phyloP scores from a whole-genome alignment of 176 grass and related monocot genomes.

The Aegilops sharonensis region DNA sequence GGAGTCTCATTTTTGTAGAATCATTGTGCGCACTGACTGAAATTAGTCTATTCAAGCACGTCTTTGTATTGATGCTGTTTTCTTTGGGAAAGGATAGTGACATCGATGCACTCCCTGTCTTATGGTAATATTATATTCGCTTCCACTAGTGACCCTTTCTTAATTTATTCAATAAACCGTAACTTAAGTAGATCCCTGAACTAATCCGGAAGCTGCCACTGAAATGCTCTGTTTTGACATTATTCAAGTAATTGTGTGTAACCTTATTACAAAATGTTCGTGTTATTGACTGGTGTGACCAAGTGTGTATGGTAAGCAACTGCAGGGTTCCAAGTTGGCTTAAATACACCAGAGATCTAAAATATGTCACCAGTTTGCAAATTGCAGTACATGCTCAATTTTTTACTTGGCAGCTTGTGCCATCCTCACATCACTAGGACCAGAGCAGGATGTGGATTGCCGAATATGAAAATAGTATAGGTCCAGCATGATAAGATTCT shows the following conservation, averaged over 20 bases:
- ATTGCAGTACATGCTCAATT: not conserved
- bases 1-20: slow-evolving; percentile 18
- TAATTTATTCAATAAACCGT: slow-evolving; percentile 17
- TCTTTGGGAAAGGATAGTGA: slow-evolving; percentile 31
- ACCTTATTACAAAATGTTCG: slow-evolving; percentile 4
- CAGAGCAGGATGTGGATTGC: not conserved
- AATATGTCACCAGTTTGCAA: not conserved
- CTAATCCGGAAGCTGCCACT: not conserved
- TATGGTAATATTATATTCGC: slow-evolving; percentile 28
- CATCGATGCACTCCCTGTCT: slow-evolving; percentile 29
- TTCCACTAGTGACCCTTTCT: slow-evolving; percentile 26
- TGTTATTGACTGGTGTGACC: not conserved
- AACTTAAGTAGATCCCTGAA: not conserved
- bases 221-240: not conserved
- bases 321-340: not conserved
- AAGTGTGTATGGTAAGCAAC: not conserved
- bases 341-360: not conserved
- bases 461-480: slow-evolving; percentile 19
- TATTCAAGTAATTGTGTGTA: not conserved
- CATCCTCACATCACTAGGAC: slow-evolving; percentile 19
- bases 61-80: slow-evolving; percentile 28
- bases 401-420: not conserved
- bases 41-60: slow-evolving; percentile 26
- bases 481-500: slow-evolving; percentile 11
- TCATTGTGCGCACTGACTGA: not conserved